Base-by-base conservation (phyloP, 1,284 basidiomycete genomes). In the Puccinia triticina region DNA sequence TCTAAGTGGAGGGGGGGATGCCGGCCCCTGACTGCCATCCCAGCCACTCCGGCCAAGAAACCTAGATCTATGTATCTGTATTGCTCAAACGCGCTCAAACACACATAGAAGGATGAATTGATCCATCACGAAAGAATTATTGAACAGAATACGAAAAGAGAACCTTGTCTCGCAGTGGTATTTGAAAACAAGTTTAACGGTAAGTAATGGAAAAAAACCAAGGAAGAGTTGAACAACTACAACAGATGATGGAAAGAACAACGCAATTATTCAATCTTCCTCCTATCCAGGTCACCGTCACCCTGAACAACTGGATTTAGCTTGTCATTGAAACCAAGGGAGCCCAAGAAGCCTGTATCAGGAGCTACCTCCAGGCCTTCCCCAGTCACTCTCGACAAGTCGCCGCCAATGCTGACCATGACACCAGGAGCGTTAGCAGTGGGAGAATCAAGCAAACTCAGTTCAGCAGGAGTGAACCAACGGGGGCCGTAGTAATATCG, bases 361-460 rank as follows among this genome's bases (percentile, higher is more conserved):
- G 75, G 75, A 12, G 75, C 75, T 10, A 77, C 57, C 10, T 77
- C 57, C 23, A 77, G 48, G 10, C 75, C 75, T 77, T 77, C 75
- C 37, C 75, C 75, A 29, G 57, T 77, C 2, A 77, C 55, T 26
- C 75, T 34, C 3, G 57, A 55, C 40, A 77, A 34, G 43, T 81
- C 78, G 57, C 69, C 71, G 29, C 78, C 78, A 23, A 81, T 81
- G 48, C 78, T 81, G 16, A 64, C 67, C 78, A 81, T 73, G 43
- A 81, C 78, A 5, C 69, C 78, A 18, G 55, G 40, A 0, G 88
- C 87, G 85, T 88, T 88, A 3, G 95, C 94, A 0, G 94, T 93
- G 0, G 94, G 93, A 8, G 93, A 93, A 86, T 98, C 96, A 29
- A 98, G 89, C 32, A 96, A 91, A 1, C 89, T 89, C 48, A 99